phyloP scores from a whole-genome alignment of 805 yeast species.

The Saturnispora serradocipensis region DNA sequence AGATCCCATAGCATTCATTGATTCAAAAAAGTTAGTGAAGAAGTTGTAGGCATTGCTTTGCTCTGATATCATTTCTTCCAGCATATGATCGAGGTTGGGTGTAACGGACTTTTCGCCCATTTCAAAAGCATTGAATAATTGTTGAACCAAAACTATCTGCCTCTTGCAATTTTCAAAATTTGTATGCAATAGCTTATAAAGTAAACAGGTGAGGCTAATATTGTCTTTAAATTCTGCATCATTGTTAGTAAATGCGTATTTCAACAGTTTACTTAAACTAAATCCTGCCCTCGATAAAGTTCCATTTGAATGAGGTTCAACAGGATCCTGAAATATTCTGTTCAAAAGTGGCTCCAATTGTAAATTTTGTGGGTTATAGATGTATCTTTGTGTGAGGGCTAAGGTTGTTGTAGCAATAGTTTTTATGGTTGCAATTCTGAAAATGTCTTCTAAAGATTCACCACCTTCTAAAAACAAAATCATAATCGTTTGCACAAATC shows the following conservation, averaged over 20 bases:
- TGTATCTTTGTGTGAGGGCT: slow-evolving; percentile 18
- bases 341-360: slow-evolving; percentile 17
- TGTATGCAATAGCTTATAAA: slow-evolving; percentile 13
- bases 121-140: slow-evolving; percentile 21
- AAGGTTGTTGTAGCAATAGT: slow-evolving; percentile 14
- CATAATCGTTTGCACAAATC: slow-evolving; percentile 32
- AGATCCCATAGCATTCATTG: background rate
- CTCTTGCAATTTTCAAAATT: slow-evolving; percentile 25
- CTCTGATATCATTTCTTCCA: slow-evolving; percentile 10
- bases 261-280: slow-evolving; percentile 3
- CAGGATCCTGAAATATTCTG: slow-evolving; percentile 3
- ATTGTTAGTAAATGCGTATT: background rate
- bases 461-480: slow-evolving; percentile 36
- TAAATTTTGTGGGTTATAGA: slow-evolving; percentile 13
- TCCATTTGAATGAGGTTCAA: slow-evolving; percentile 3
- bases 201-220: background rate
- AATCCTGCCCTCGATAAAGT: slow-evolving; percentile 1
- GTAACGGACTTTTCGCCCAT: slow-evolving; percentile 12
- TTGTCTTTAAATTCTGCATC: background rate
- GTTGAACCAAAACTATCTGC: slow-evolving; percentile 26
- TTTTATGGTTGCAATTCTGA: slow-evolving; percentile 19
- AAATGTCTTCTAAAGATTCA: slow-evolving; percentile 32
- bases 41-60: slow-evolving; percentile 16
- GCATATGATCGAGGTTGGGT: slow-evolving; percentile 19
- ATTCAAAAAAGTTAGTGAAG: slow-evolving; percentile 1